Base-by-base conservation (phyloP, 192 early-diverging fungal genomes). In the Backusella morwellensis region DNA sequence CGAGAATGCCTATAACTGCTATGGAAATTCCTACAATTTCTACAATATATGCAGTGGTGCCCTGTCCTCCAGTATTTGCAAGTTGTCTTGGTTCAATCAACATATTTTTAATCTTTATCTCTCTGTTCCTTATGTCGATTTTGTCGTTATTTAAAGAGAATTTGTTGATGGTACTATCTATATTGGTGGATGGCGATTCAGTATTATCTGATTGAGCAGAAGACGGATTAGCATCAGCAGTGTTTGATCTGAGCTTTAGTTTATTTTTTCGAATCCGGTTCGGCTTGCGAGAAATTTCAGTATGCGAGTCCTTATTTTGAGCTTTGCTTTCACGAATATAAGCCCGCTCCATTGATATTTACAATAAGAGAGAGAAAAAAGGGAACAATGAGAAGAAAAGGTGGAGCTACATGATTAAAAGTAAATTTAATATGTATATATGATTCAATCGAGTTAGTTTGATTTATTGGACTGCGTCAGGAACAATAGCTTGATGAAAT, bases 401-500 rank as follows among this genome's bases (percentile, higher is more conserved):
- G 14, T 21, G n/a, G 12, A 63, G 29, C 4, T 29, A 63, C 26
- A 63, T 63, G 21, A 63, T 29, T 4, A 29, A 11, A 11, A 63
- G 26, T 63, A 26, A 14, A 23, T 29, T 63, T 29, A 29, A 26
- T 63, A 29, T 63, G 23, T 29, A 63, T 29, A 26, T 29, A 26
- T 4, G 23, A 4, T 63, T 63, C 56, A 63, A 63, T 63, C 26
- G 26, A 63, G 56, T 63, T 63, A 63, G 56, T 63, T 63, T 63
- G 23, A 26, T 63, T 63, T 63, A 63, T 63, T 63, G 56, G 56
- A 63, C 23, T 63, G 9, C 26, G 29, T 63, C 56, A 63, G 56
- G 23, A 29, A 63, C 56, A 63, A 63, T 63, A 63, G 56, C 56
- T 63, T 63, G 26, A 63, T 63, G 56, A 63, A 63, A 63, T 63